Base-by-base conservation (phyloP, 306 rosid genomes). In the Glycine latifolia region DNA sequence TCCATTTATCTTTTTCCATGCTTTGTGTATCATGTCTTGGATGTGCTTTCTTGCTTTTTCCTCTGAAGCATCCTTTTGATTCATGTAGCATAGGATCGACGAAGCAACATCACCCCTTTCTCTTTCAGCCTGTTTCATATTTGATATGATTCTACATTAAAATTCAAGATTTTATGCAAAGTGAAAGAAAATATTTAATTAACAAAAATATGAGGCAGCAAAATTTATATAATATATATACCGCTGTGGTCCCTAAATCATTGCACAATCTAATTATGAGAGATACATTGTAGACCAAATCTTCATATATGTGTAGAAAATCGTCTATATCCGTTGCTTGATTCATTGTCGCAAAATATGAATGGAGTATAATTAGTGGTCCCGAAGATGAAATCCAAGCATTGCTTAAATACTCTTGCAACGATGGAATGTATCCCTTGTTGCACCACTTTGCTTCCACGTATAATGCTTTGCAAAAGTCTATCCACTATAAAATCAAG, bases 41-140 rank as follows among this genome's bases (percentile, higher is more conserved):
- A 63, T 63, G 13, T 63, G 47, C 92, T 47, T 73, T 54, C 79
- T 48, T 49, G 97, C 94, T 16, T 56, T 54, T 16, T 88, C 89
- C 56, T 91, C 96, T 46, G 73, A 58, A 16, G 67, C 87, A 33
- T 70, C 44, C 83, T 6, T 83, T 78, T 91, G 81, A 68, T 83
- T 76, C 92, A 87, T 91, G 47, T 85, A 85, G 13, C 97, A 91
- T 15, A 79, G 0, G 56, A 91, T 81, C 41, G 91, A 84, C 0
- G 97, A 91, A 33, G 91, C 82, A n/a, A 80, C 87, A 76, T 91
- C 97, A 0, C 94, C 97, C 65, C 92, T 86, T 81, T 90, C 89
- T 54, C 61, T 79, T 71, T 91, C 97, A 3, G 90, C 92, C 94
- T 88, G 83, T 14, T 76, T 7, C 14, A 70, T 16, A 10, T 47